Percentiles rank a stretch among this genome's conserved stretches.
These are phyloP conservation scores for Acrocalymma vagum DNA, from an alignment of 2,329 filamentous ascomycete species.

Conservation along the genomic window DNA sequence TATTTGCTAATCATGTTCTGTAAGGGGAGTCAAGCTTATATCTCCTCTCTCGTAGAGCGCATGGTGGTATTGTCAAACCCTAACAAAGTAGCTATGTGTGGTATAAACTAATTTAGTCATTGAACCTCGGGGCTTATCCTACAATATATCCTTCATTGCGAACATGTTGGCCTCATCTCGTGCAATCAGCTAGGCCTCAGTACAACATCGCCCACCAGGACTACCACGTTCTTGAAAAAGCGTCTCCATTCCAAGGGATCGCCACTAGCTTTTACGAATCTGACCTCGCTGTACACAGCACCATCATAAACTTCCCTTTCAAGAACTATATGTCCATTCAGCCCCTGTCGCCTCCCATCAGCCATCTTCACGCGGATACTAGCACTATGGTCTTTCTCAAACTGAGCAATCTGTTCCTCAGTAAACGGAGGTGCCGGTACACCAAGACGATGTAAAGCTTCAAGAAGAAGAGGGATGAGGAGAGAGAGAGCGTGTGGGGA, in stretches of 20 bases:
- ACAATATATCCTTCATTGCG: too few species aligned
- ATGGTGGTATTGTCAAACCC: too few species aligned
- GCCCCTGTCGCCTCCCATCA: slow-evolving; percentile 74
- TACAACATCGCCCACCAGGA: slow-evolving; percentile 86
- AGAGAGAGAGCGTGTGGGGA: slow-evolving; percentile 79
- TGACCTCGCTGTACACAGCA: slow-evolving; percentile 77
- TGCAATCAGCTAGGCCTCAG: slow-evolving; percentile 54
- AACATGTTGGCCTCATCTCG: too few species aligned
- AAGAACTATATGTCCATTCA: slow-evolving; percentile 79
- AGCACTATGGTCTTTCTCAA: slow-evolving; percentile 59
- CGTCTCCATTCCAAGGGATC: slow-evolving; percentile 96
- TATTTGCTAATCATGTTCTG: too few species aligned
- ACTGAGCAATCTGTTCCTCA: slow-evolving; percentile 39
- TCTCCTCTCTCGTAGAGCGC: too few species aligned
- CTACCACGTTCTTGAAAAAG: slow-evolving; percentile 95
- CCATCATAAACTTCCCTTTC: slow-evolving; percentile 72
- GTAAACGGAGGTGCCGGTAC: slow-evolving; percentile 69
- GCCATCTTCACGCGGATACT: slow-evolving; percentile 77
- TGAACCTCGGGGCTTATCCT: too few species aligned
- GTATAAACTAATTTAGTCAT: too few species aligned
- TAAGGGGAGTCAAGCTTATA: too few species aligned
- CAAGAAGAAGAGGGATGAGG: slow-evolving; percentile 80
- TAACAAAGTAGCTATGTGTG: too few species aligned
- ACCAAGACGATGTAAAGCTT: slow-evolving; percentile 84
- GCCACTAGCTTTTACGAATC: slow-evolving; percentile 93